A percentile compares a stretch with the other conserved stretches of the same genome.
Conservation (phyloP, 2,329 filamentous ascomycete genomes). For the Pseudomassariella vexata region DNA sequence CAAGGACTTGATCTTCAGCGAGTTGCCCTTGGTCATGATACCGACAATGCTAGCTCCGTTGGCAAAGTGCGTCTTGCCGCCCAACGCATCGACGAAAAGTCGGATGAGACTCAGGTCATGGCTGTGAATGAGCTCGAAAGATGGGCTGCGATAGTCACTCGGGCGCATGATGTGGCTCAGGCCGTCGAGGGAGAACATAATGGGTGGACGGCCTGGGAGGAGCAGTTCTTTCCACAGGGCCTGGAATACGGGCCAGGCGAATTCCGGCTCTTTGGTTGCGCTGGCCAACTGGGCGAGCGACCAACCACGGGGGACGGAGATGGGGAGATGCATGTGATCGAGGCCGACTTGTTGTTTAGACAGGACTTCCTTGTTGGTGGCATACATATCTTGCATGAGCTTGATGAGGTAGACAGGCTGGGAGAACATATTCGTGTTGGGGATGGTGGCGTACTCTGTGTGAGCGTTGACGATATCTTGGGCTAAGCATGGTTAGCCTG, state of each 20-base stretch:
- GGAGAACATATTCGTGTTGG: conserved; percentile 59
- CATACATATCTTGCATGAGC: conserved; percentile 66
- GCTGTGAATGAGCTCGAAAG: conserved; percentile 72
- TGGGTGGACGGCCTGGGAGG: conserved; percentile 35
- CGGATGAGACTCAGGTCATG: conserved; percentile 75
- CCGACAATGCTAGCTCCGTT: conserved; percentile 79
- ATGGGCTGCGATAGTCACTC: conserved; percentile 67
- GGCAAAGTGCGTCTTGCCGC: conserved; percentile 47
- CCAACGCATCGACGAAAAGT: conserved; percentile 68
- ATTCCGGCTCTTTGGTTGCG: conserved; percentile 67
- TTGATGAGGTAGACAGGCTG: conserved; percentile 74
- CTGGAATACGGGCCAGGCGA: conserved; percentile 74
- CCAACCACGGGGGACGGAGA: conserved; percentile 50
- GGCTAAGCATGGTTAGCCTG: conserved; percentile 38
- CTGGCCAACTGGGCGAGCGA: conserved; percentile 64
- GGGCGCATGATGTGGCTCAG: conserved; percentile 75
- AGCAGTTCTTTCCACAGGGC: conserved; percentile 78
- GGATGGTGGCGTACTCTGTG: conserved; percentile 72
- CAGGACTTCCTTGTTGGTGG: conserved; percentile 66
- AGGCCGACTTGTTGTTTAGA: conserved; percentile 39
- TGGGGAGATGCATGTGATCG: conserved; percentile 52
- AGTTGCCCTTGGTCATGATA: conserved; percentile 68
- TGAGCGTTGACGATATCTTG: conserved; percentile 76
- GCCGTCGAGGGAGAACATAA: conserved; percentile 75
- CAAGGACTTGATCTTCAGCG: conserved; percentile 57